phyloP scores from a whole-genome alignment of 1,284 basidiomycete species.

The Sanguinoderma infundibulare region DNA sequence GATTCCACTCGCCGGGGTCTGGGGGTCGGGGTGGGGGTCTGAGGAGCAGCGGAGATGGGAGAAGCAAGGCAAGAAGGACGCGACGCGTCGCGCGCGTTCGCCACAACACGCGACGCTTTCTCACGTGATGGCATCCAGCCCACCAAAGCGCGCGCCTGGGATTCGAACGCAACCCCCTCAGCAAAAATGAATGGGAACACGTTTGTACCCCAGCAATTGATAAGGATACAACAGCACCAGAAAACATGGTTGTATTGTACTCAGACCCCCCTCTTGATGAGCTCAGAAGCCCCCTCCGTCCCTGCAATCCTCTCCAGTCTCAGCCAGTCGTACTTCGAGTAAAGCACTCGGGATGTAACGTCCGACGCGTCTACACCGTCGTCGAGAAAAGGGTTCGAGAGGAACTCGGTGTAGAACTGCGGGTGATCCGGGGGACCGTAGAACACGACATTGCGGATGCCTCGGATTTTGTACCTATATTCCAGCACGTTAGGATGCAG shows the following conservation, averaged over 20 bases:
- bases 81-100: conserved; percentile 9
- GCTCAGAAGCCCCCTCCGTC: conserved; percentile 53
- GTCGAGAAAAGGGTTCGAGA: conserved; percentile 87
- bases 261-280: conserved; percentile 41
- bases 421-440: conserved; percentile 92
- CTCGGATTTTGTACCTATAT: conserved; percentile 85
- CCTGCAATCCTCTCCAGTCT: conserved; percentile 82
- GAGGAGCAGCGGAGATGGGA: neutral
- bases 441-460: conserved; percentile 91
- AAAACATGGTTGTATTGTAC: neutral
- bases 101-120: conserved; percentile 9
- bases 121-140: conserved; percentile 17
- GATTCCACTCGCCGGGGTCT: neutral
- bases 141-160: too few species aligned
- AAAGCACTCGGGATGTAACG: conserved; percentile 78
- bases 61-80: neutral
- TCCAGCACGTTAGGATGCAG: neutral
- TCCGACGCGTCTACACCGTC: conserved; percentile 80
- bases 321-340: conserved; percentile 89
- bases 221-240: neutral
- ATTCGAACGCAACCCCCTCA: too few species aligned
- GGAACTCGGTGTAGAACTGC: conserved; percentile 89
- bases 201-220: neutral
- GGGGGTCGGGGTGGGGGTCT: too few species aligned
- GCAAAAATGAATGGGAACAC: neutral